phyloP scores from a whole-genome alignment of 2,329 filamentous ascomycete genomes.

The Didymellaceae sp. region DNA sequence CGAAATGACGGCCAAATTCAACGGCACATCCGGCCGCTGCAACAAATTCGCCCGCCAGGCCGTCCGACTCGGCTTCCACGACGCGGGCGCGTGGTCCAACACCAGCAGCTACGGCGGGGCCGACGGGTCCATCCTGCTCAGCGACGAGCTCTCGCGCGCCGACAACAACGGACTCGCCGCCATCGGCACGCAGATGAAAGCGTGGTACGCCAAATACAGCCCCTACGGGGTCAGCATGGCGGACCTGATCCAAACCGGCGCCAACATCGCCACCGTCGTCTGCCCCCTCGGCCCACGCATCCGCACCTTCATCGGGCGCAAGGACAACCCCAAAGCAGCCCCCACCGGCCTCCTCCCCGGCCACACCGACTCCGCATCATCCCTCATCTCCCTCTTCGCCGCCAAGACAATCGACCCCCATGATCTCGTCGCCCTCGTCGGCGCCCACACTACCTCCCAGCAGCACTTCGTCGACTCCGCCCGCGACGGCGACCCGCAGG shows the following conservation, averaged over 20 bases:
- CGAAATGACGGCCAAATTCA: conserved; percentile 24
- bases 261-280: conserved; percentile 37
- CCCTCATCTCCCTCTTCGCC: conserved; percentile 39
- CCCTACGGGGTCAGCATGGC: conserved; percentile 40
- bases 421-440: conserved; percentile 40
- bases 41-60: conserved; percentile 29
- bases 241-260: conserved; percentile 43
- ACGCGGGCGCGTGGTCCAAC: conserved; percentile 33
- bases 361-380: conserved; percentile 30
- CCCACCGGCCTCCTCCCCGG: conserved; percentile 36
- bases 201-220: conserved; percentile 11
- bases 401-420: conserved; percentile 43
- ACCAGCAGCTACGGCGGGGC: conserved; percentile 14
- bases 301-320: conserved; percentile 40
- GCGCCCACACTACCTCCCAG: conserved; percentile 42
- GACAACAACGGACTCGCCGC: conserved; percentile 34
- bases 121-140: conserved; percentile 33
- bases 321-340: conserved; percentile 31
- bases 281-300: conserved; percentile 44
- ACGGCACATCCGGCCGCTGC: conserved; percentile 31
- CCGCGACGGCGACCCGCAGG: conserved; percentile 35
- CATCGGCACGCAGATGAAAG: conserved; percentile 19
- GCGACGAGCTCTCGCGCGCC: conserved; percentile 21
- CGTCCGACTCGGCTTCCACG: conserved; percentile 37
- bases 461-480: conserved; percentile 35